phyloP scores from a whole-genome alignment of 2,329 filamentous ascomycete genomes.

The Colletotrichum godetiae region DNA sequence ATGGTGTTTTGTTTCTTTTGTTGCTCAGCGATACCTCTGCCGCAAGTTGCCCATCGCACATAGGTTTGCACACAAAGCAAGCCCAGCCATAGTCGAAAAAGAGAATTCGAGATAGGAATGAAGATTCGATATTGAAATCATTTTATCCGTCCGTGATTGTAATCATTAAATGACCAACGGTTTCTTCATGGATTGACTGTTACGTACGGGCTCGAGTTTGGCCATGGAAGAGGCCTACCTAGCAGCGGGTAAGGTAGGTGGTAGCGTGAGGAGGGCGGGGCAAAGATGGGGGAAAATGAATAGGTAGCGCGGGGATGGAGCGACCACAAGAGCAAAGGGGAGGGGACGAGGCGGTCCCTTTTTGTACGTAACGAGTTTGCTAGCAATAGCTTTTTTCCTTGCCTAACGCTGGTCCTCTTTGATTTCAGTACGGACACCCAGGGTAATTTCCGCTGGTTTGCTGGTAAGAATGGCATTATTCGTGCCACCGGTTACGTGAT shows the following conservation, averaged over 20 bases:
- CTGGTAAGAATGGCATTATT: constrained; percentile 28
- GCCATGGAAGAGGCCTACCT: neutral
- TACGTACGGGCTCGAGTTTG: neutral
- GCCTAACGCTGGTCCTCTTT: too few species aligned
- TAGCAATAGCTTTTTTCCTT: neutral
- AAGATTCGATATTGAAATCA: neutral
- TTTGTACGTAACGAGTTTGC: neutral
- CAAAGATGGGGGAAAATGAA: neutral
- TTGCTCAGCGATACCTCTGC: constrained; percentile 31
- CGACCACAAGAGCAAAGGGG: neutral
- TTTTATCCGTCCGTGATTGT: neutral
- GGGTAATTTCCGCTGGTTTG: neutral
- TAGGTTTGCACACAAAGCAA: neutral
- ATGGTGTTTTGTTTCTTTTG: neutral
- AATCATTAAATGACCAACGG: neutral
- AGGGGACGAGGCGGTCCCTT: neutral
- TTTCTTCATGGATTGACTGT: neutral
- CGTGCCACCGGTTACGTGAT: constrained; percentile 31
- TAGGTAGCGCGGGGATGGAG: neutral
- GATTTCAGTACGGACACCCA: neutral
- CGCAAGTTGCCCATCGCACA: neutral
- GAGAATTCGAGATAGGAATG: neutral
- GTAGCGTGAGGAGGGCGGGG: neutral
- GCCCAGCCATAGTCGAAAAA: neutral
- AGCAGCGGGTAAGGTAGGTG: neutral